These are phyloP conservation scores for Drechslerella coelobrocha DNA, from an alignment of 2,329 filamentous ascomycete species.

Conservation along the genomic window DNA sequence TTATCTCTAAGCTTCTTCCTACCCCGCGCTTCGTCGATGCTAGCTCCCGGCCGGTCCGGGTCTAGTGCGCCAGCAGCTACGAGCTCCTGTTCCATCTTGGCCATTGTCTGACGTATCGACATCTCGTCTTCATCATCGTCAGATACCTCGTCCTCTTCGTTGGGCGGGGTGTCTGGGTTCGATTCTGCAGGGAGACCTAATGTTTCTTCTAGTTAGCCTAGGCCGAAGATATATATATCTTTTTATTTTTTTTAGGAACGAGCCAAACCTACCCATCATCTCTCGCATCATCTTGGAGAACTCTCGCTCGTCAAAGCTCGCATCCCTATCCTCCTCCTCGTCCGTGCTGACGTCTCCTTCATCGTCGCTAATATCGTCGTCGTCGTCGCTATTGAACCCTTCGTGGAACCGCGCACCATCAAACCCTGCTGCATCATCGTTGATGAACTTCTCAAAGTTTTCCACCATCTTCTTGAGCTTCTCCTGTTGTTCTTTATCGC, in stretches of 20 bases:
- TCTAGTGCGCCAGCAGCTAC: constrained; percentile 72
- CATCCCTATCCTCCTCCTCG: constrained; percentile 64
- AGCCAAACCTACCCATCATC: constrained; percentile 73
- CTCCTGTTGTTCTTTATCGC: constrained; percentile 71
- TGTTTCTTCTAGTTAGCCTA: constrained; percentile 18
- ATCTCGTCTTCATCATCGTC: constrained; percentile 64
- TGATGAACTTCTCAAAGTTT: constrained; percentile 89
- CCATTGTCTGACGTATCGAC: constrained; percentile 70
- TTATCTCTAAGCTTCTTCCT: constrained; percentile 64
- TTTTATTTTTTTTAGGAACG: constrained; percentile 44
- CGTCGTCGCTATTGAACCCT: constrained; percentile 71
- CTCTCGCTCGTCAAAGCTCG: constrained; percentile 81
- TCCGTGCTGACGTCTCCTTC: constrained; percentile 64
- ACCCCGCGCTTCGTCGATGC: constrained; percentile 53
- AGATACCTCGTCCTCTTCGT: constrained; percentile 53
- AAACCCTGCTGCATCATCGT: constrained; percentile 74
- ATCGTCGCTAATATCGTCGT: constrained; percentile 63
- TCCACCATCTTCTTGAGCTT: constrained; percentile 90
- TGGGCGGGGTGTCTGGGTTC: constrained; percentile 37
- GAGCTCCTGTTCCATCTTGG: constrained; percentile 75
- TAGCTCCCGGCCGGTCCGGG: constrained; percentile 21
- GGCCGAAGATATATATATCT: neutral
- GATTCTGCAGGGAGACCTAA: constrained; percentile 46
- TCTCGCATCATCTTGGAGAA: constrained; percentile 89
- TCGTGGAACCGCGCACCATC: constrained; percentile 74